Evolutionary conservation across 2,329 filamentous ascomycete species (phyloP), one percentile per base, ranked within the genome.

Genomic region (Xylariomycetidae sp.): DNA sequence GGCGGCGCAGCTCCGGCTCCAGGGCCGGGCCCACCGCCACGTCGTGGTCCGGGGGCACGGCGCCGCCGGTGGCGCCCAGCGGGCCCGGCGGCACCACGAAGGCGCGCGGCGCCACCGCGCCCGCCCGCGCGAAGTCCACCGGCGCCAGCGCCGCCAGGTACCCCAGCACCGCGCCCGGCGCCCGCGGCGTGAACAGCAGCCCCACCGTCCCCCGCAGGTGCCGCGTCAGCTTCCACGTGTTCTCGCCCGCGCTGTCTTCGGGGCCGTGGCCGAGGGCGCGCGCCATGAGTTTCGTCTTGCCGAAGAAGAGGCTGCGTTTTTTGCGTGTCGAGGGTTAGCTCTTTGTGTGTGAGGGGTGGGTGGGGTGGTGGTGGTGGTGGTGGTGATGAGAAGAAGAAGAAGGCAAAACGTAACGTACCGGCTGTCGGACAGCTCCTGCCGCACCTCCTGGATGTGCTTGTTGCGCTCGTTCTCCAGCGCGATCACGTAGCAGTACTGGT

Each of bases 231-330:
- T 67, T 64, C 57, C 85, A 71, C 52, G 92, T 77, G 57, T 86
- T 85, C 27, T 85, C 76, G 48, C 86, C 84, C 63, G 85, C 76
- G 64, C 89, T 86, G 53, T 86, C 83, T 54, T 85, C 82, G 47
- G 79, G 72, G 34, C 72, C 80, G 45, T 76, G 75, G 56, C 92
- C 92, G 17, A 98, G 82, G 37, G 92, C 89, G 65, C 92, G 90
- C 52, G 85, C 81, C 88, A 96, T 96, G 61, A 98, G 89, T 68
- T 96, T 96, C 39, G 90, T 96, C 71, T 96, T 98, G 67, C 90
- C 92, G 65, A 95, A 96, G 78, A 96, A 96, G 59, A 98, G 70
- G 51, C 89, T 92, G 52, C 29, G 9, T 6, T 30, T 20, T 10
- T 8, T 20, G 22, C 18, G 22, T 13, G n/a, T 20, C 6, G 20